A percentile compares a stretch with the other conserved stretches of the same genome.
Evolutionary conservation across 2,329 filamentous ascomycete genomes (phyloP).

Genomic region (Fusarium xyrophilum): DNA sequence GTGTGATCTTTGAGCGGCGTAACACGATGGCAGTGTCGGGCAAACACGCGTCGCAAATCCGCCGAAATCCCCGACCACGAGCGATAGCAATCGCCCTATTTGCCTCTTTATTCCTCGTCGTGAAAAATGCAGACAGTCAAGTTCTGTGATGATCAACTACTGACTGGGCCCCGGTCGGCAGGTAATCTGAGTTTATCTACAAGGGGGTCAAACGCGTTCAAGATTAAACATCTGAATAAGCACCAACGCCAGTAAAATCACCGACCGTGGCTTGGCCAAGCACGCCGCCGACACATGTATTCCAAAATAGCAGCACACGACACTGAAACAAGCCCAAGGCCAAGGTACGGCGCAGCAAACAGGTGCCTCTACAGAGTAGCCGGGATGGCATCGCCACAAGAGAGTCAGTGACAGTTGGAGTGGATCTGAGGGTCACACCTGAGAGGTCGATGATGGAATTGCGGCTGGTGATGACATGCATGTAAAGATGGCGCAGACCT

Average conservation of each 20-base stretch:
- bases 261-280: background rate
- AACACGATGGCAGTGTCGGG: background rate
- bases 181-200: background rate
- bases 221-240: slow-evolving; percentile 12
- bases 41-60: background rate
- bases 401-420: background rate
- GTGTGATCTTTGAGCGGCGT: background rate
- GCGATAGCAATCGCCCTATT: background rate
- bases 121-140: background rate
- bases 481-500: slow-evolving; percentile 26
- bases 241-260: background rate
- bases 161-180: background rate
- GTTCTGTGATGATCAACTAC: background rate
- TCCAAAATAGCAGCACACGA: slow-evolving; percentile 23
- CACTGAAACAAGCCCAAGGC: background rate
- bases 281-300: slow-evolving; percentile 5
- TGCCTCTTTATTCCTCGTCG: background rate
- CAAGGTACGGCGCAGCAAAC: background rate
- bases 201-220: background rate
- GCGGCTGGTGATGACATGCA: slow-evolving; percentile 31
- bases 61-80: background rate
- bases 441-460: background rate
- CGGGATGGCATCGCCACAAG: slow-evolving; percentile 20
- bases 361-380: background rate
- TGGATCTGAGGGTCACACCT: background rate